Percentiles rank a stretch among this genome's conserved stretches.
These are phyloP conservation scores for Linderniella brevidens DNA, from an alignment of 257 asterid genomes.

Conservation along the genomic window DNA sequence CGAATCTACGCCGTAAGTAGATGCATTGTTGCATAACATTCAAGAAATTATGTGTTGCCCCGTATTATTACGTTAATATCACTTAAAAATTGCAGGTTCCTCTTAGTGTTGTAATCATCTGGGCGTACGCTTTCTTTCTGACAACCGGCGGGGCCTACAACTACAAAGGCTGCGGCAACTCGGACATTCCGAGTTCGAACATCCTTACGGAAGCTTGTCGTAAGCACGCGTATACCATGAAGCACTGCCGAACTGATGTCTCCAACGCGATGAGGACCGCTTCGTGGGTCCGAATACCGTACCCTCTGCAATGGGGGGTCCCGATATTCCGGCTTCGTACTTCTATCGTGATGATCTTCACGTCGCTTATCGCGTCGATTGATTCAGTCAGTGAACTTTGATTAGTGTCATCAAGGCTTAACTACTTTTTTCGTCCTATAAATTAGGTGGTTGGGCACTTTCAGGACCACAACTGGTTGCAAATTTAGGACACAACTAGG, in stretches of 20 bases:
- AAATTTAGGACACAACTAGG: too few species aligned
- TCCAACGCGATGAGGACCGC: slow-evolving; percentile 89
- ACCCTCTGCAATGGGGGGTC: slow-evolving; percentile 94
- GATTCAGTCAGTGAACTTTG: slow-evolving; percentile 60
- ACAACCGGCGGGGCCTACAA: slow-evolving; percentile 97
- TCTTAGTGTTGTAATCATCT: slow-evolving; percentile 62
- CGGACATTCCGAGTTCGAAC: slow-evolving; percentile 76
- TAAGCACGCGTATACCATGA: slow-evolving; percentile 90
- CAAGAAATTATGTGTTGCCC: too few species aligned
- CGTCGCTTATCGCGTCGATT: slow-evolving; percentile 66
- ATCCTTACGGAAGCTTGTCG: slow-evolving; percentile 69
- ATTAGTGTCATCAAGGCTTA: background rate
- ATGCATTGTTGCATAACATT: background rate
- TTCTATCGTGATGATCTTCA: slow-evolving; percentile 68
- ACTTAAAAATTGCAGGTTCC: slow-evolving; percentile 66
- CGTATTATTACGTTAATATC: too few species aligned
- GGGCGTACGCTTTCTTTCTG: slow-evolving; percentile 89
- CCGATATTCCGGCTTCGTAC: slow-evolving; percentile 81
- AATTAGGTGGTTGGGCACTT: too few species aligned
- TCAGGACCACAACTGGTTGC: too few species aligned
- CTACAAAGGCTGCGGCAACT: slow-evolving; percentile 60
- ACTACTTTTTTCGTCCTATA: background rate
- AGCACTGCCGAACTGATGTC: slow-evolving; percentile 91
- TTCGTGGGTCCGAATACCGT: slow-evolving; percentile 90
- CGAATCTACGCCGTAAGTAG: slow-evolving; percentile 64